Evolutionary conservation across 2,329 filamentous ascomycete species (phyloP), one percentile per base, ranked within the genome.

Genomic region (Verticillium zaregamsianum): DNA sequence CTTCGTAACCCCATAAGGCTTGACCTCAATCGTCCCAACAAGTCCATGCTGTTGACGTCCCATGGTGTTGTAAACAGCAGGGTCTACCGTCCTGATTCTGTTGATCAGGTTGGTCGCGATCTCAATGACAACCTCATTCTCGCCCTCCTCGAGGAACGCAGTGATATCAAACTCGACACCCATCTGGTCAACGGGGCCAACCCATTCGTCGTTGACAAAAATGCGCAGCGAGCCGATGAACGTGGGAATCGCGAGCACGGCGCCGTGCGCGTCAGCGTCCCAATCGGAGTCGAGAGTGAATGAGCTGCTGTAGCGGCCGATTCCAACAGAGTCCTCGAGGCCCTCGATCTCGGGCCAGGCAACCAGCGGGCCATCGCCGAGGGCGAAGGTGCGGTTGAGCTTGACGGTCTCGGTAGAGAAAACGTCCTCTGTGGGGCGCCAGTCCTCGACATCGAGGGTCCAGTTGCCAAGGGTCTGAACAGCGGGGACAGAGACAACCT

Each of bases 61-160:
- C 20, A 54, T 54, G 8, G 28, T 20, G 12, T 17, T 59, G 40
- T 62, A 60, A 4, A 62, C 58, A 25, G 25, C 58, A 8, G 58
- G 52, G 49, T 62, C 45, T 20, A 45, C 58, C 15, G 57, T 37
- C 12, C 61, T 40, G 32, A 62, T n/a, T 37, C 54, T 56, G 52
- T 67, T 67, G 49, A 64, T 59, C 23, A 67, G 62, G 25, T 64
- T 61, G 17, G 62, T 64, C 17, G 62, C 52, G 14, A 61, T 63
- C 37, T 64, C 62, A 55, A 66, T 62, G 8, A 28, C 37, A 20
- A 66, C 35, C 6, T 28, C 28, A 54, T 64, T 63, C 33, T 58
- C 49, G 4, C 64, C 57, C 28, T 59, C 55, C 14, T 57, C 15
- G 9, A 65, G 55, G 7, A 59, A 59, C 20, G 33, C 14, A 14